Evolutionary conservation across 2,329 filamentous ascomycete genomes (phyloP).

Genomic region (Teratosphaeria epicoccoides): DNA sequence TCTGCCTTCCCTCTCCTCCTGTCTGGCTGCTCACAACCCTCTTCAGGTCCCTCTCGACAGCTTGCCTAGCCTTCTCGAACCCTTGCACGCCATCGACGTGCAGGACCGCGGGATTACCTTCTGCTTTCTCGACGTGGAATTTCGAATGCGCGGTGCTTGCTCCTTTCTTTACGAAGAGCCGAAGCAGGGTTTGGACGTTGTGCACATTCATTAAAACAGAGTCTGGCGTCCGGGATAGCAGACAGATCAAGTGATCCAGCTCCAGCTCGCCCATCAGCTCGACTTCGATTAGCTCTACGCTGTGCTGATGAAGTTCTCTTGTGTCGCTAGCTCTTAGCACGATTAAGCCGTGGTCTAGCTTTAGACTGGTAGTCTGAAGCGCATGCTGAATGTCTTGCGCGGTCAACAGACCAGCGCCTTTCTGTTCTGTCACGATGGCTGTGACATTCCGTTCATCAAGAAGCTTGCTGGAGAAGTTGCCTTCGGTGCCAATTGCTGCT

Average conservation of each 20-base stretch:
- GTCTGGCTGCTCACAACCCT: conserved; percentile 16
- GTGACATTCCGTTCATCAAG: conserved; percentile 24
- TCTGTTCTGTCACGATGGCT: conserved; percentile 21
- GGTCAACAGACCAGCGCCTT: conserved; percentile 17
- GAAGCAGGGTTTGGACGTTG: conserved; percentile 18
- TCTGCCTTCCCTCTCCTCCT: conserved; percentile 8
- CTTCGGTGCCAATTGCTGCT: conserved; percentile 18
- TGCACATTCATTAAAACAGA: conserved; percentile 19
- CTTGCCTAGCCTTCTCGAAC: conserved; percentile 24
- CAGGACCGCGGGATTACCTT: conserved; percentile 20
- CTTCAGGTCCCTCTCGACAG: conserved; percentile 22
- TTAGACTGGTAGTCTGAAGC: conserved; percentile 15
- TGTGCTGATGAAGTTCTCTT: conserved; percentile 15
- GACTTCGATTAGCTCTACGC: conserved; percentile 19
- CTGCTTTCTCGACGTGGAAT: conserved; percentile 23
- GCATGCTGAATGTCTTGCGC: conserved; percentile 19
- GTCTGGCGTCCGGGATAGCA: conserved; percentile 22
- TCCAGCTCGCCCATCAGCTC: conserved; percentile 20
- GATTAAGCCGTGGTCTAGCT: conserved; percentile 19
- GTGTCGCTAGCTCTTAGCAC: conserved; percentile 20
- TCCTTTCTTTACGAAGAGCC: conserved; percentile 17
- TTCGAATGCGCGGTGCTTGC: conserved; percentile 19
- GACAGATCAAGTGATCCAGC: conserved; percentile 23
- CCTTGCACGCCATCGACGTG: conserved; percentile 16
- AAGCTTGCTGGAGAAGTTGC: conserved; percentile 27